Percentiles rank a stretch among this genome's conserved stretches.
phyloP scores from a whole-genome alignment of 1,284 basidiomycete genomes.

The Trametes polyzona region DNA sequence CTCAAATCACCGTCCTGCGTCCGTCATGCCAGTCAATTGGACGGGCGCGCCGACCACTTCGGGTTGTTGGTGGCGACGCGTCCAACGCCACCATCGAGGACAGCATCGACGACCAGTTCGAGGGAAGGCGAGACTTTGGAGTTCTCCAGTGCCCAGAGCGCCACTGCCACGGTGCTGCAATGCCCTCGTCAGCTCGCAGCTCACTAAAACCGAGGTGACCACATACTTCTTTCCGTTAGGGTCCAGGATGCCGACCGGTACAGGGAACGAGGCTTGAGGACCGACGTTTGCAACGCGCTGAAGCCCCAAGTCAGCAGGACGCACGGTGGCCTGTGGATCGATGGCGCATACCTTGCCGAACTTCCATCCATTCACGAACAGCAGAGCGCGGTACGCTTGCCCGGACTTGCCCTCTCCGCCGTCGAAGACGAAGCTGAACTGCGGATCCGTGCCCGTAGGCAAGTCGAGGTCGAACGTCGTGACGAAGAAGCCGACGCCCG shows the following conservation, averaged over 20 bases:
- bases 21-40: too few relatives aligned
- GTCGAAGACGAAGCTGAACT: slow-evolving; percentile 72
- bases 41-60: slow-evolving; percentile 3
- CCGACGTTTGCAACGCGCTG: slow-evolving; percentile 44
- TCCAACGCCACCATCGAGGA: slow-evolving; percentile 70
- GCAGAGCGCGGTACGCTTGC: slow-evolving; percentile 67
- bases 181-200: slow-evolving; percentile 1
- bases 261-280: slow-evolving; percentile 78
- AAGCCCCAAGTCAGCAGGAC: too few relatives aligned
- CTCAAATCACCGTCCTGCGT: too few relatives aligned
- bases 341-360: slow-evolving; percentile 71
- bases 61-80: slow-evolving; percentile 62
- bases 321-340: too few relatives aligned
- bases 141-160: slow-evolving; percentile 67
- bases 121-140: slow-evolving; percentile 54
- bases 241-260: slow-evolving; percentile 72
- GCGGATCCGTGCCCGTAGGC: slow-evolving; percentile 60
- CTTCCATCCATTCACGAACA: slow-evolving; percentile 87
- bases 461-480: slow-evolving; percentile 69
- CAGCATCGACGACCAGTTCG: slow-evolving; percentile 58
- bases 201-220: slow-evolving; percentile 47
- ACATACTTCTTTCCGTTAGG: slow-evolving; percentile 50
- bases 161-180: slow-evolving; percentile 69
- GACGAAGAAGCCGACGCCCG: slow-evolving; percentile 81
- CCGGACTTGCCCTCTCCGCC: slow-evolving; percentile 39